Conservation (phyloP, 1,139 yeast species). For the Pichia sp. region DNA sequence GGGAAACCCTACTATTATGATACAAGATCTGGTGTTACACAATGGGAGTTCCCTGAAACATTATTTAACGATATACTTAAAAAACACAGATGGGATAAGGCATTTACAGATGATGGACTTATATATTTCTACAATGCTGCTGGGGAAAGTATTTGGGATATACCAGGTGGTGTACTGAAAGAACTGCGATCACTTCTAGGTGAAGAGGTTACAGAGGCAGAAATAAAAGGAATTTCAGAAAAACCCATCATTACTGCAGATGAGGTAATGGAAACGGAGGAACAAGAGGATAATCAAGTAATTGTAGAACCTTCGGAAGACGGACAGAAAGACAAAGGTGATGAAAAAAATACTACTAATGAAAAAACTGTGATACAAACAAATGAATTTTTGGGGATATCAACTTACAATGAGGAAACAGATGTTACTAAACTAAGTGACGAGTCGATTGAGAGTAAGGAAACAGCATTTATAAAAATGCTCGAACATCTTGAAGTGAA, state of each 20-base stretch:
- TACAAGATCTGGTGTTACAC: constrained; percentile 55
- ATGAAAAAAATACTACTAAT: background rate
- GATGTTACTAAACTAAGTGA: background rate
- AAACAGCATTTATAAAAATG: constrained; percentile 43
- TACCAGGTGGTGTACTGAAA: constrained; percentile 43
- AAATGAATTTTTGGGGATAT: constrained; percentile 5
- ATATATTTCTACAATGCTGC: constrained; percentile 61
- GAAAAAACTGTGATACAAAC: background rate
- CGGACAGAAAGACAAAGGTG: background rate
- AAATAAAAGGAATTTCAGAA: constrained; percentile 9
- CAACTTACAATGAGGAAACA: background rate
- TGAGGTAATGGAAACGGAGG: background rate
- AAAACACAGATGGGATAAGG: constrained; percentile 53
- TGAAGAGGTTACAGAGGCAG: constrained; percentile 8
- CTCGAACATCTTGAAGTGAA: constrained; percentile 51
- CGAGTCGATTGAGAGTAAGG: constrained; percentile 13
- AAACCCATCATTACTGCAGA: background rate
- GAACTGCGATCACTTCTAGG: constrained; percentile 3
- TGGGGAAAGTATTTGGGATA: constrained; percentile 75
- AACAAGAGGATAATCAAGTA: background rate
- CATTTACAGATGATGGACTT: constrained; percentile 58
- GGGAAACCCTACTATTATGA: constrained; percentile 62
- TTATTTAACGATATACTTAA: constrained; percentile 31
- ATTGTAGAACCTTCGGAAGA: background rate
- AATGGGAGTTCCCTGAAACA: constrained; percentile 75